These are phyloP conservation scores for Chaetomidium leptoderma DNA, from an alignment of 495 filamentous ascomycete species.

Conservation along the genomic window DNA sequence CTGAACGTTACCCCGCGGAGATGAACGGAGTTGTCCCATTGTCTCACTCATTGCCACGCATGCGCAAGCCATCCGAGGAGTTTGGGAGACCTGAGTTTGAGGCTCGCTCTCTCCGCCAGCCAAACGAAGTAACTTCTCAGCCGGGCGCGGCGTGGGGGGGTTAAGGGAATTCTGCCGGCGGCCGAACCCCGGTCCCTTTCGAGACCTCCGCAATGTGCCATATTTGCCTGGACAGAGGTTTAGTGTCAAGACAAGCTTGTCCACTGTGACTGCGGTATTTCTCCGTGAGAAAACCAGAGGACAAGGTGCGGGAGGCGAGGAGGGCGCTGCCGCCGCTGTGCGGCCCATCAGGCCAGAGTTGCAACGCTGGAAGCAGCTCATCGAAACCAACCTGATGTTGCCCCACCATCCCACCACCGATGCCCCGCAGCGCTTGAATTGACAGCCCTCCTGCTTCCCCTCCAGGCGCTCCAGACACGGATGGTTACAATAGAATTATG, in stretches of 20 bases:
- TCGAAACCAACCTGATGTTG: neutral
- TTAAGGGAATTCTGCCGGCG: constrained; percentile 19
- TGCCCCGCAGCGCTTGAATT: constrained; percentile 5
- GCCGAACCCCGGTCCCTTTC: constrained; percentile 5
- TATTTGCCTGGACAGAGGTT: constrained; percentile 18
- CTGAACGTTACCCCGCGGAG: constrained; percentile 10
- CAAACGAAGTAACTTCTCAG: neutral
- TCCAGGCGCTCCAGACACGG: constrained; percentile 15
- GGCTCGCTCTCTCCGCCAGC: neutral
- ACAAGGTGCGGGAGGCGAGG: neutral
- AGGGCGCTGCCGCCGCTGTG: no score
- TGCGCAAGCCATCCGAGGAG: neutral
- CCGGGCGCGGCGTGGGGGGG: constrained; percentile 10
- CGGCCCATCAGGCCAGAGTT: no score
- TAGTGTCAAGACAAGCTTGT: neutral
- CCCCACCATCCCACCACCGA: constrained; percentile 10
- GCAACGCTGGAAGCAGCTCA: neutral
- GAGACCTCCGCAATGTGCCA: constrained; percentile 16
- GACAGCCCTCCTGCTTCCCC: neutral
- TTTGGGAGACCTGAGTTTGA: neutral
- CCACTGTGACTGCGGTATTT: constrained; percentile 18
- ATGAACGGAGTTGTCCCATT: neutral
- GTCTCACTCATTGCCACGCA: no score
- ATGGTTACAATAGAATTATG: constrained; percentile 25
- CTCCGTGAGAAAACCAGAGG: constrained; percentile 1